These are phyloP conservation scores for Encephalitozoon romaleae DNA, from an alignment of 371 early-diverging fungal species.

Conservation along the genomic window DNA sequence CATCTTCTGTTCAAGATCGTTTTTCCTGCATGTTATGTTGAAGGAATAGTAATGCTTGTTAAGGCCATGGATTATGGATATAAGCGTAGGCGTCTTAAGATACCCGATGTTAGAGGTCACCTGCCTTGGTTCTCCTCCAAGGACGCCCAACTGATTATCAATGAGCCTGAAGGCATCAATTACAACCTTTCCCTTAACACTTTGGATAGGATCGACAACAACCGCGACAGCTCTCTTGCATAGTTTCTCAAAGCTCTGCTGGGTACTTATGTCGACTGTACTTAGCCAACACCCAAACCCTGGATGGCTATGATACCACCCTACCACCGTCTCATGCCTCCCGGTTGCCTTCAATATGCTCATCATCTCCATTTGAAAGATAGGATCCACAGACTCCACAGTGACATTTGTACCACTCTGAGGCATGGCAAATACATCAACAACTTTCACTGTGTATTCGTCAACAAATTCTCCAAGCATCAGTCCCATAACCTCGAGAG, in stretches of 20 bases:
- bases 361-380: conserved; percentile 99
- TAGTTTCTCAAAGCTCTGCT: conserved; percentile 85
- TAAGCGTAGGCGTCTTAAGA: conserved; percentile 86
- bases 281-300: conserved; percentile 99
- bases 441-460: conserved; percentile 96
- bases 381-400: conserved; percentile 98
- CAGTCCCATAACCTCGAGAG: conserved; percentile 99
- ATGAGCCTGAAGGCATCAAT: conserved; percentile 98
- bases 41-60: conserved; percentile 98
- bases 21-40: conserved; percentile 94
- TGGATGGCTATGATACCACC: conserved; percentile 99
- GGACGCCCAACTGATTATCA: conserved; percentile 73
- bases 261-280: conserved; percentile 96
- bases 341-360: conserved; percentile 98
- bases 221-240: conserved; percentile 94
- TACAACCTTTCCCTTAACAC: conserved; percentile 98
- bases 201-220: conserved; percentile 98
- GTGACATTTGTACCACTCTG: conserved; percentile 98
- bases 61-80: conserved; percentile 91
- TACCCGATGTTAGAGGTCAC: conserved; percentile 98
- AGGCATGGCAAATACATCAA: conserved; percentile 99
- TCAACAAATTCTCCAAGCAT: conserved; percentile 99
- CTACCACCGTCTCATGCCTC: conserved; percentile 95
- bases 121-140: conserved; percentile 90
- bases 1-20: conserved; percentile 96